A percentile compares a stretch with the other conserved stretches of the same genome.
phyloP scores from a whole-genome alignment of 2,329 filamentous ascomycete genomes.

The Fonsecaea erecta region DNA sequence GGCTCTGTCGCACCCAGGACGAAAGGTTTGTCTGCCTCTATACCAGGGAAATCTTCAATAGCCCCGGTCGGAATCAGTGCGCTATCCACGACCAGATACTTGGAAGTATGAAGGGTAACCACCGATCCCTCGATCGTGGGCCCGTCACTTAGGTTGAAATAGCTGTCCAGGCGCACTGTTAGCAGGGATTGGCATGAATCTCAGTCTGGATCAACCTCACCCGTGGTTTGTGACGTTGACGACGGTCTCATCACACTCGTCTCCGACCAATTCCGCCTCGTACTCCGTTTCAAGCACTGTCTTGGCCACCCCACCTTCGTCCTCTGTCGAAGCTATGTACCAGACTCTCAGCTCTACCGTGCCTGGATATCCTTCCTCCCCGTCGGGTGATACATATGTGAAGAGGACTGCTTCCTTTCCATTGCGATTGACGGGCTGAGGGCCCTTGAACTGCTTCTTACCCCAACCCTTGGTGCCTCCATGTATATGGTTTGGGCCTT shows the following conservation, averaged over 20 bases:
- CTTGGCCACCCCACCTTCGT: constrained; percentile 62
- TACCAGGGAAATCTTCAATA: constrained; percentile 66
- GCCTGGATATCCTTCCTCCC: constrained; percentile 89
- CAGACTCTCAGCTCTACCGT: constrained; percentile 76
- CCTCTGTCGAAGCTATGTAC: constrained; percentile 76
- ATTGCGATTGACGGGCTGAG: constrained; percentile 59
- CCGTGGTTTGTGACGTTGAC: constrained; percentile 97
- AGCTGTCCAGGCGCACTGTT: constrained; percentile 49
- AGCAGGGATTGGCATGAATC: constrained; percentile 7
- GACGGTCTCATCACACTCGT: constrained; percentile 81
- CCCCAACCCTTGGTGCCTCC: constrained; percentile 79
- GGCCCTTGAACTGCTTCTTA: constrained; percentile 76
- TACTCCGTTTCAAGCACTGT: constrained; percentile 84
- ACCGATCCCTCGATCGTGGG: constrained; percentile 67
- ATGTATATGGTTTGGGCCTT: constrained; percentile 77
- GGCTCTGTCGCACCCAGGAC: constrained; percentile 72
- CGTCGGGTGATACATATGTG: constrained; percentile 65
- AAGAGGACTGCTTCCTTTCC: constrained; percentile 72
- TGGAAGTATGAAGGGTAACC: constrained; percentile 61
- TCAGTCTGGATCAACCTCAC: constrained; percentile 55
- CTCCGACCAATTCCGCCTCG: constrained; percentile 78
- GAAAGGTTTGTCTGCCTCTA: constrained; percentile 71
- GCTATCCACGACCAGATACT: constrained; percentile 75
- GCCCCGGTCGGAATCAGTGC: constrained; percentile 73
- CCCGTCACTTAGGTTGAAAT: constrained; percentile 68